These are phyloP conservation scores for Gossypium rotundifolium DNA, from an alignment of 345 rosid species.

Conservation along the genomic window DNA sequence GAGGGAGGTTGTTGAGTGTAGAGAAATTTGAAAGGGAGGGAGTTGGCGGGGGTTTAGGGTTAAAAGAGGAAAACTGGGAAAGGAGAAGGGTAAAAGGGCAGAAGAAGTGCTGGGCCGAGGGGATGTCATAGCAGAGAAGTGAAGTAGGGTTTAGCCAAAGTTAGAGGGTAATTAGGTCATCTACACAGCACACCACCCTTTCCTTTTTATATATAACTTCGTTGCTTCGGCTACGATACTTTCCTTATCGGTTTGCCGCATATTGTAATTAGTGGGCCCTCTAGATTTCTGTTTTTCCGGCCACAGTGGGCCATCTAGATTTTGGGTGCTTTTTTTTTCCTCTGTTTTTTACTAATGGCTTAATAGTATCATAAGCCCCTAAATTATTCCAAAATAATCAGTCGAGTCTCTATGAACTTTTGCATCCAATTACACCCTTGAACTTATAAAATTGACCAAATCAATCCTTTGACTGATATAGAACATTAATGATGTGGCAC, in stretches of 20 bases:
- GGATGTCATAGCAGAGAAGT: not conserved
- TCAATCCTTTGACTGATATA: too few species aligned
- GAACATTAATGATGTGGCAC: too few species aligned
- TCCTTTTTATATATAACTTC: not conserved
- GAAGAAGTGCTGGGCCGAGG: not conserved
- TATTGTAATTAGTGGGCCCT: not conserved
- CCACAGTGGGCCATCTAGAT: too few species aligned
- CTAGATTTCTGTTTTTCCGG: not conserved
- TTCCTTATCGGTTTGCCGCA: not conserved
- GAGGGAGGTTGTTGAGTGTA: not conserved
- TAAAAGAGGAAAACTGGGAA: not conserved
- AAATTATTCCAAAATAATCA: too few species aligned
- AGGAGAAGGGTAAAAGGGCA: not conserved
- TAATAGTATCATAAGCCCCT: too few species aligned
- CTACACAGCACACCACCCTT: not conserved
- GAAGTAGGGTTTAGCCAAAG: constrained; percentile 1
- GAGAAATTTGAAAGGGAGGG: constrained; percentile 2
- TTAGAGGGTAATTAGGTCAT: not conserved
- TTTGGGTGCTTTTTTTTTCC: too few species aligned
- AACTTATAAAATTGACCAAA: too few species aligned
- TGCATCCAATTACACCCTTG: too few species aligned
- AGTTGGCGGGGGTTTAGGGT: not conserved
- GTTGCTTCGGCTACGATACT: not conserved
- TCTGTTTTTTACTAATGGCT: too few species aligned
- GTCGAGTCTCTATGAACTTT: too few species aligned